Evolutionary conservation across 768 basidiomycete genomes (phyloP).

Genomic region (Leccinum longicurvipes): DNA sequence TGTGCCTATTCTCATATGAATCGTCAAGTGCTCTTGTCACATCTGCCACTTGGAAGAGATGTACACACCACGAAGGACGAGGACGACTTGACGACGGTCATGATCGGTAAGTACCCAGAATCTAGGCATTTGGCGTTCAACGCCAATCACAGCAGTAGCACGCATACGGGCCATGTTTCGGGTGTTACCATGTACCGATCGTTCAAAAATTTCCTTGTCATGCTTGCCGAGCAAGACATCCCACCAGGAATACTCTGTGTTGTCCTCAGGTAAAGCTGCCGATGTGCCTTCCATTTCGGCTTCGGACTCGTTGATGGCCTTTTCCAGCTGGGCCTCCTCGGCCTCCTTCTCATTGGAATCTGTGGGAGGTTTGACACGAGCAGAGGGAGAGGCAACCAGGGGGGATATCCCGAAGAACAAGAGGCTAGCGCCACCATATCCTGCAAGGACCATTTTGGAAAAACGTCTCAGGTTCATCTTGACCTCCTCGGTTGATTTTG

Average conservation of each 20-base stretch:
- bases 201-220: constrained; percentile 79
- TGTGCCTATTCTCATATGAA: constrained; percentile 46
- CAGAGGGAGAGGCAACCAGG: constrained; percentile 24
- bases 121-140: constrained; percentile 71
- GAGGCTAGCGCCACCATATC: constrained; percentile 79
- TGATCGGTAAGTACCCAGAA: constrained; percentile 89
- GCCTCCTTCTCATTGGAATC: constrained; percentile 40
- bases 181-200: constrained; percentile 40
- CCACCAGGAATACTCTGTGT: constrained; percentile 72
- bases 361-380: constrained; percentile 24
- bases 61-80: constrained; percentile 61
- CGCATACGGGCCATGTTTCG: constrained; percentile 39
- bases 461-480: constrained; percentile 71
- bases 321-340: constrained; percentile 61
- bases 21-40: constrained; percentile 3
- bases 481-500: constrained; percentile 45
- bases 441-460: constrained; percentile 80
- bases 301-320: constrained; percentile 70
- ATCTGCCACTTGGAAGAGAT: not conserved
- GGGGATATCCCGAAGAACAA: constrained; percentile 73
- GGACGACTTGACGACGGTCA: constrained; percentile 65
- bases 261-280: constrained; percentile 31
- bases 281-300: constrained; percentile 47
- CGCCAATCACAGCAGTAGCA: constrained; percentile 60
- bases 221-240: constrained; percentile 75